These are phyloP conservation scores for Bolboschoenoplectus hybrid DNA, from an alignment of 202 grass and related monocot species.

Conservation along the genomic window DNA sequence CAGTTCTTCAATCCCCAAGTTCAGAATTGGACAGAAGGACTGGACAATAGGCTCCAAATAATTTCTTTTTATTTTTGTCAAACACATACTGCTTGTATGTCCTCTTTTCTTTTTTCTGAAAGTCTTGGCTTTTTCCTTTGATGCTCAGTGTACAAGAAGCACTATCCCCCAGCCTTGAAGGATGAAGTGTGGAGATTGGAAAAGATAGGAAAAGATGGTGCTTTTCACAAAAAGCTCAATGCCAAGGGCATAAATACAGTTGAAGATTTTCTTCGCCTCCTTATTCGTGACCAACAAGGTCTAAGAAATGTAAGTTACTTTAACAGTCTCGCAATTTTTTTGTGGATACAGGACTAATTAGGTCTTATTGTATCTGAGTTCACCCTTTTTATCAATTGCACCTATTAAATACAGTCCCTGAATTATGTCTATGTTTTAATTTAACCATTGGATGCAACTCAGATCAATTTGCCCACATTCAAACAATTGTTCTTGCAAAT, in stretches of 20 bases:
- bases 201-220: constrained; percentile 94
- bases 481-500: background rate
- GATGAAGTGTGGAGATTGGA: constrained; percentile 99
- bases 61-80: background rate
- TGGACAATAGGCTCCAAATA: background rate
- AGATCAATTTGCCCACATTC: background rate
- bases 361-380: background rate
- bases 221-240: constrained; percentile 93
- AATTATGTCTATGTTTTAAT: background rate
- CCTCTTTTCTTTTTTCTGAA: constrained; percentile 42
- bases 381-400: constrained; percentile 18
- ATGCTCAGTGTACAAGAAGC: constrained; percentile 91
- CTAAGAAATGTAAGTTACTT: constrained; percentile 78
- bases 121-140: constrained; percentile 20
- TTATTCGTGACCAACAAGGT: constrained; percentile 76
- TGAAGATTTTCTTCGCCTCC: constrained; percentile 92
- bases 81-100: background rate
- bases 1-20: background rate
- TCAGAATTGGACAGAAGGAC: constrained; percentile 1
- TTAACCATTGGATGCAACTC: background rate
- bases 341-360: constrained; percentile 11
- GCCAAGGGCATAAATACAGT: constrained; percentile 62
- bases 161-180: constrained; percentile 86
- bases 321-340: constrained; percentile 2
- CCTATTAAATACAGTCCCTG: background rate